phyloP scores from a whole-genome alignment of 192 early-diverging fungal genomes.

The Hyaloraphidium curvatum region DNA sequence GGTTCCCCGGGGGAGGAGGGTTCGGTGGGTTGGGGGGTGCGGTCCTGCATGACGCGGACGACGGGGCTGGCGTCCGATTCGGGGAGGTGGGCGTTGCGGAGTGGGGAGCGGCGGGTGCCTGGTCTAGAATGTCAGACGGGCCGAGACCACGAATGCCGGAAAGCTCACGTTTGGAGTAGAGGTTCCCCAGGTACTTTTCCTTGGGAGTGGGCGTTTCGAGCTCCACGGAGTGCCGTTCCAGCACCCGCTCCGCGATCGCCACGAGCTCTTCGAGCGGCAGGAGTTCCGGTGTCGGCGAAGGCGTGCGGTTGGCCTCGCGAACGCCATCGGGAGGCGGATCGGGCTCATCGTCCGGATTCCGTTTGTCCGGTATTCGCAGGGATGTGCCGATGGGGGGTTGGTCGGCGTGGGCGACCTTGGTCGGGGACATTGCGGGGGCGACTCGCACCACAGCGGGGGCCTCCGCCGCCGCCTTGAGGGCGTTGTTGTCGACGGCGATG shows the following conservation, averaged over 20 bases:
- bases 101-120: no score
- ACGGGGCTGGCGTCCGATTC: no score
- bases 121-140: no score
- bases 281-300: neutral
- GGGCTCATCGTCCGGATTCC: neutral
- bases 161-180: no score
- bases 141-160: no score
- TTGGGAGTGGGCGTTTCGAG: constrained; percentile 3
- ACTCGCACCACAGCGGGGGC: neutral
- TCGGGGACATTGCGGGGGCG: neutral
- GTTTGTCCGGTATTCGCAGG: neutral
- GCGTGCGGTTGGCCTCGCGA: neutral
- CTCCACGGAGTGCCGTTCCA: neutral
- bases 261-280: neutral
- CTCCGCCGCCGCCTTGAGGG: neutral
- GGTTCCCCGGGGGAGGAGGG: no score
- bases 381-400: neutral
- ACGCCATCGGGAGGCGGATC: neutral
- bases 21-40: no score
- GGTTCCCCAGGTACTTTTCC: no score
- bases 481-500: neutral
- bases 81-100: no score
- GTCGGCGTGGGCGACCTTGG: neutral
- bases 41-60: no score
- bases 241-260: neutral